phyloP scores from a whole-genome alignment of 192 early-diverging fungal genomes.

The Piromyces sp. region DNA sequence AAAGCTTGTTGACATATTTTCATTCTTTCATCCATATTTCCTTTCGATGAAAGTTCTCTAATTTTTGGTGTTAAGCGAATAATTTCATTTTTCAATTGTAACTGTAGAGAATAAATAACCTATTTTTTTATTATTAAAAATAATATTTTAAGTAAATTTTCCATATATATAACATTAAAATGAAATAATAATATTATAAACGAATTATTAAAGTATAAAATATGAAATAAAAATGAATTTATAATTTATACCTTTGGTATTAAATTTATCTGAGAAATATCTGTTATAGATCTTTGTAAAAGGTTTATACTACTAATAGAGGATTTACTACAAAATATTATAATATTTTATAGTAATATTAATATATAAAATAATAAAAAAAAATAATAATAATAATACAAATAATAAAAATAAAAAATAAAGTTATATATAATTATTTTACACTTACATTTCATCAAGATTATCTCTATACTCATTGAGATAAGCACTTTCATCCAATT shows the following conservation, averaged over 20 bases:
- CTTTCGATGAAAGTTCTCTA: neutral
- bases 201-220: no score
- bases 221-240: no score
- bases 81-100: neutral
- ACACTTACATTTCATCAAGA: neutral
- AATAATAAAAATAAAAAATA: no score
- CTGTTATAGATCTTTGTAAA: neutral
- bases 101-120: neutral
- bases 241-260: neutral
- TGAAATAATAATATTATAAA: no score
- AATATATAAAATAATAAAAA: no score
- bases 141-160: no score
- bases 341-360: neutral
- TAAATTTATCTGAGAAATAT: neutral
- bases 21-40: neutral
- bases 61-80: neutral
- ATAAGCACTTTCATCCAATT: neutral
- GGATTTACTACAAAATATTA: neutral
- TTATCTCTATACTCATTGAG: neutral
- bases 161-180: no score
- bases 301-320: neutral
- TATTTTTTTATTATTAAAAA: neutral
- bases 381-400: neutral
- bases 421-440: no score
- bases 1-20: neutral